Evolutionary conservation across 2,329 filamentous ascomycete species (phyloP), one percentile per base, ranked within the genome.

Genomic region (Clarireedia hainanense): DNA sequence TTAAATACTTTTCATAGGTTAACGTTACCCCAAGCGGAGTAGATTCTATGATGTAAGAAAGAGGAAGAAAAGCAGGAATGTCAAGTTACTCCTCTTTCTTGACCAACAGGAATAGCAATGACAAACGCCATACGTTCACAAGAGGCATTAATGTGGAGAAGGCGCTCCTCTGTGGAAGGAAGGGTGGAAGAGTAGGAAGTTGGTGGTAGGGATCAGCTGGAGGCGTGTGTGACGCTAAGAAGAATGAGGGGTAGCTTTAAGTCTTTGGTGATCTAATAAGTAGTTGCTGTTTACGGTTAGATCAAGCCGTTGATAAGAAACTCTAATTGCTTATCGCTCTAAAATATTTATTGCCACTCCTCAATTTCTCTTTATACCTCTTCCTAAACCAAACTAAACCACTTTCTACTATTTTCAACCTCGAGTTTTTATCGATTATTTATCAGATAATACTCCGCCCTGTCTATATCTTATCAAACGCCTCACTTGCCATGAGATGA

Each of bases 171-270:
- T 23, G 40, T 17, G 40, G 17, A 17, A 17, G n/a, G 20, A n/a
- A 15, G 39, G 17, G n/a, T 42, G 6, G n/a, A 12, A 45, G 42
- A 6, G 10, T 12, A 46, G 20, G 14, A 46, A 5, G 17, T 34
- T 23, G 24, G 27, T 30, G 23, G 43, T 26, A 47, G 5, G 46
- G 36, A 42, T 30, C 46, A 9, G 49, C 45, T 34, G 17, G 36
- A 49, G 17, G 17, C 34, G 42, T 36, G 36, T 49, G 37, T 30
- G 47, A 20, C 20, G 23, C 37, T 50, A 40, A 55, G 52, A n/a
- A 14, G 40, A 36, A 50, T 55, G 45, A 30, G 45, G 45, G 45
- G 43, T 55, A 42, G 52, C 46, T 47, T 53, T 30, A 30, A 10
- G 7, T 10, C 7, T 30, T 30, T 30, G 27, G 27, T 10, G 6